Evolutionary conservation across 2,329 filamentous ascomycete genomes (phyloP), one percentile per base, ranked within the genome.

Genomic region (Neurospora sp.): DNA sequence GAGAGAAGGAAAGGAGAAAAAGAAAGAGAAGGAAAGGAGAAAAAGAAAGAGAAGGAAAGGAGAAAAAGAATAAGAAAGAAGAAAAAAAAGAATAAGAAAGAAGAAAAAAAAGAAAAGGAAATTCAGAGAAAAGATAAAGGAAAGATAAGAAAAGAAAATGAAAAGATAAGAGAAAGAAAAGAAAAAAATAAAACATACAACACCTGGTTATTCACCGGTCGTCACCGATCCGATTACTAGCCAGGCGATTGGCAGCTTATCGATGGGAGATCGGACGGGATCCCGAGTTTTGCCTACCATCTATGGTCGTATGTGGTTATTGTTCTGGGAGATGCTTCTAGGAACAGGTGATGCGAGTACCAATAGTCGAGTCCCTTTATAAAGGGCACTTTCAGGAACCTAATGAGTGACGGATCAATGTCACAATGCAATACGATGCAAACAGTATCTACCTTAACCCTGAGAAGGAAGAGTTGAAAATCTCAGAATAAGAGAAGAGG

Each of bases 131-230:
- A 37, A 3, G 41, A 65, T 11, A 65, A 11, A 4, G 23, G 65
- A 28, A 28, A 28, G 28, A 28, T 1, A 4, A 68, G 28, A 28
- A 3, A 28, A 28, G 28, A 28, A 5, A 33, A 33, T 6, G 28
- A 33, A 33, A 33, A 1, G 28, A 28, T 1, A 33, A 33, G 5
- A 33, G 28, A 33, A 33, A 33, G 5, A 4, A 33, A 33, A 3
- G 3, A 33, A 33, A 28, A 28, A 19, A 52, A 65, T 39, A 71
- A 67, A 66, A 68, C 43, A 67, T 67, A 71, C n/a, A 41, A 19
- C 11, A 11, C 8, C 66, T 19, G 33, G 28, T 62, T 38, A 17
- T 19, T 28, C 43, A 33, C n/a, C 11, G 6, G 41, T 19, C 6
- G 5, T n/a, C 28, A 17, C 28, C 17, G n/a, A 40, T 4, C 37